A percentile compares a stretch with the other conserved stretches of the same genome.
Evolutionary conservation across 2,329 filamentous ascomycete species (phyloP).

Genomic region (Xylariales sp.): DNA sequence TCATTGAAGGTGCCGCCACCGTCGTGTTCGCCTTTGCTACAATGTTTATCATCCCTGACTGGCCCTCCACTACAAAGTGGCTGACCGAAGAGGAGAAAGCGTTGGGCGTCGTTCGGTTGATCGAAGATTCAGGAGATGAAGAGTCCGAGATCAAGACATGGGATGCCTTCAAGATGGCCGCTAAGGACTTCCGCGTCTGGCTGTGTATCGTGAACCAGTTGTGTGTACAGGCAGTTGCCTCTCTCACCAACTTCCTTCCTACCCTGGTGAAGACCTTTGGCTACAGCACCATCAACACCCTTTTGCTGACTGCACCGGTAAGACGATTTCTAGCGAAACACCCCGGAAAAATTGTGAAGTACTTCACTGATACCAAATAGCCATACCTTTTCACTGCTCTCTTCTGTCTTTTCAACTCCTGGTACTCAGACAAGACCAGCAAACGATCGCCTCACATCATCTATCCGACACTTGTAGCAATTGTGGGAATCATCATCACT

Average conservation of each 20-base stretch:
- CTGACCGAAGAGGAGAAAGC: not conserved
- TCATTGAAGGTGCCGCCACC: slow-evolving; percentile 4
- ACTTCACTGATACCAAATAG: too few relatives aligned
- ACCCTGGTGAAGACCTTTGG: slow-evolving; percentile 24
- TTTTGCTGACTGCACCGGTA: slow-evolving; percentile 22
- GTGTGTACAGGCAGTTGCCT: slow-evolving; percentile 23
- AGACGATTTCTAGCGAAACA: not conserved
- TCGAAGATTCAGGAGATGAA: slow-evolving; percentile 14
- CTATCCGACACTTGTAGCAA: slow-evolving; percentile 12
- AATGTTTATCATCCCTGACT: slow-evolving; percentile 4
- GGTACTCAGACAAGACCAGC: slow-evolving; percentile 22
- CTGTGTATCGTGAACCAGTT: slow-evolving; percentile 21
- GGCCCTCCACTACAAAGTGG: slow-evolving; percentile 1
- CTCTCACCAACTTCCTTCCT: slow-evolving; percentile 26
- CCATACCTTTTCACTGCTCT: slow-evolving; percentile 23
- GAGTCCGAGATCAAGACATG: slow-evolving; percentile 15
- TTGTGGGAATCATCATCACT: slow-evolving; percentile 19
- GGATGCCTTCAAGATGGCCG: slow-evolving; percentile 20
- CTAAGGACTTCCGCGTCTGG: slow-evolving; percentile 20
- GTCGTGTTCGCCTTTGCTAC: not conserved
- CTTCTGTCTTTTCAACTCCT: slow-evolving; percentile 22
- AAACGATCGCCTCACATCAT: slow-evolving; percentile 18
- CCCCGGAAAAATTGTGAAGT: not conserved
- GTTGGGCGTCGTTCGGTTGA: slow-evolving; percentile 8
- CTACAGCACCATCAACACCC: slow-evolving; percentile 19